phyloP scores from a whole-genome alignment of 2,329 filamentous ascomycete species.

The Pyricularia sp. region DNA sequence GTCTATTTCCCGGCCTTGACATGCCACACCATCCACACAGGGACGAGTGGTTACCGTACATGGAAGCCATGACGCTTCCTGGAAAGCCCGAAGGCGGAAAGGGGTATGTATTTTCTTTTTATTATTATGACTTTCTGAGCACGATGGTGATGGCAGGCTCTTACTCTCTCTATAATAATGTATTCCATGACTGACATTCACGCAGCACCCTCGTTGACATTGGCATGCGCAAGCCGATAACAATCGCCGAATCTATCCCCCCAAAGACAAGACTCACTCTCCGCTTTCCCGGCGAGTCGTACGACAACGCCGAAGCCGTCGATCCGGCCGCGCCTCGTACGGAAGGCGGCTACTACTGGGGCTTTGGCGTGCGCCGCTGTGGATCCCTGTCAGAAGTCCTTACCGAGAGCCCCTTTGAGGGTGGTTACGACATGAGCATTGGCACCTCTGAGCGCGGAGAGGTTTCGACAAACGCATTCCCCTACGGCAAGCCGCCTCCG shows the following conservation, averaged over 20 bases:
- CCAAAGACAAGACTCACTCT: conserved; percentile 63
- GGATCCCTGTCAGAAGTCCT: conserved; percentile 58
- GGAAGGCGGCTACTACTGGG: conserved; percentile 77
- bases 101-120: conserved; percentile 12
- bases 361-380: conserved; percentile 58
- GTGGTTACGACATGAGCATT: conserved; percentile 71
- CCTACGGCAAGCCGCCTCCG: conserved; percentile 21
- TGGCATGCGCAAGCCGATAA: conserved; percentile 40
- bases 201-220: conserved; percentile 44
- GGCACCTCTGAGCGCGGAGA: conserved; percentile 70
- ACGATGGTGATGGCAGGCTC: neutral
- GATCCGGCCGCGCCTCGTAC: conserved; percentile 57
- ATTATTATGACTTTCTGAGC: neutral
- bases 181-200: neutral
- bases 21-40: conserved; percentile 72
- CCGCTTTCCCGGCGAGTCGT: conserved; percentile 39
- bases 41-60: conserved; percentile 66
- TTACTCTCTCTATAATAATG: conserved; percentile 10
- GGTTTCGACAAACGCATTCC: conserved; percentile 33
- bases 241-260: conserved; percentile 49
- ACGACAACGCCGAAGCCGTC: conserved; percentile 43
- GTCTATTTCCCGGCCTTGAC: conserved; percentile 62
- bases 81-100: conserved; percentile 26
- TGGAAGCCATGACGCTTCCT: conserved; percentile 58
- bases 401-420: conserved; percentile 60